phyloP scores from a whole-genome alignment of 2,329 filamentous ascomycete species.

The Fusarium nisikadoi region DNA sequence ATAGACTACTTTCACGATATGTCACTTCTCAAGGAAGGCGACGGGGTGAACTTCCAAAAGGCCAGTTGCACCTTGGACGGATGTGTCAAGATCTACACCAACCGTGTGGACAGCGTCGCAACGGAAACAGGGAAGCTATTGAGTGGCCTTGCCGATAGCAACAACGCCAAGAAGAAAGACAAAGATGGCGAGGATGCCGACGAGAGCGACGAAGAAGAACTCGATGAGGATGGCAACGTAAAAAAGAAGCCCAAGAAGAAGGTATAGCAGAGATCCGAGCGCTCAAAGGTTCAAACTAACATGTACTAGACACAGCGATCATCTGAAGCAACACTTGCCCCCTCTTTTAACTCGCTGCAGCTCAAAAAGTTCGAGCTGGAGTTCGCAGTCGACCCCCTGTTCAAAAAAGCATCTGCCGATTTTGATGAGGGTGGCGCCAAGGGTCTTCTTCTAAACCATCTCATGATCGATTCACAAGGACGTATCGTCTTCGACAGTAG shows the following conservation, averaged over 20 bases:
- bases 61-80: constrained; percentile 97
- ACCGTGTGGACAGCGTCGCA: constrained; percentile 96
- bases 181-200: constrained; percentile 73
- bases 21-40: constrained; percentile 94
- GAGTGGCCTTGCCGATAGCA: constrained; percentile 90
- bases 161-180: constrained; percentile 78
- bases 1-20: constrained; percentile 99
- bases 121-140: constrained; percentile 96
- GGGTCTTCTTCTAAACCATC: constrained; percentile 90
- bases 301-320: constrained; percentile 71
- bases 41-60: constrained; percentile 98
- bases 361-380: constrained; percentile 98
- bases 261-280: constrained; percentile 57
- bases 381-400: constrained; percentile 96
- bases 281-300: constrained; percentile 13
- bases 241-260: constrained; percentile 78
- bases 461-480: constrained; percentile 92
- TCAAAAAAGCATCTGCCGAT: constrained; percentile 98
- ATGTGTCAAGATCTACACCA: constrained; percentile 99
- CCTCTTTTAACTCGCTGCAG: constrained; percentile 87
- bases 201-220: constrained; percentile 72
- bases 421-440: constrained; percentile 99
- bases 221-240: constrained; percentile 69
- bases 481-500: constrained; percentile 99
- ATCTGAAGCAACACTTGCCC: constrained; percentile 91